Evolutionary conservation across 2,329 filamentous ascomycete genomes (phyloP).

Genomic region (Aspergillus chevalieri): DNA sequence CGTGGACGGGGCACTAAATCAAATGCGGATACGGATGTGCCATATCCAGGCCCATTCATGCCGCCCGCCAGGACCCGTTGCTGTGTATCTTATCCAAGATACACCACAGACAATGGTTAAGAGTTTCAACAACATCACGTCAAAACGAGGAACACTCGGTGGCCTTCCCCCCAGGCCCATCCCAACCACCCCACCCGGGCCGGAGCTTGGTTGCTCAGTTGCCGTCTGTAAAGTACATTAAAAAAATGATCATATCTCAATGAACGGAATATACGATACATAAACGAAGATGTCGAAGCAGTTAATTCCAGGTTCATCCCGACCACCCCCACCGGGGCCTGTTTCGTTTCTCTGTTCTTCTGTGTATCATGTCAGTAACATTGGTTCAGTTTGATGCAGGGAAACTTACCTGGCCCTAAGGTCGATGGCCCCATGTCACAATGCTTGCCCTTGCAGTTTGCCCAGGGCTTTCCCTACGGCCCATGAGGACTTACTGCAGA

Average conservation of each 20-base stretch:
- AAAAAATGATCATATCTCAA: no score
- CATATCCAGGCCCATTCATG: neutral
- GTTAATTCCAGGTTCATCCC: slow-evolving; percentile 6
- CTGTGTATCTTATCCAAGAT: neutral
- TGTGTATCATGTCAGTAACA: neutral
- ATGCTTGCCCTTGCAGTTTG: neutral
- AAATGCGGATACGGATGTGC: neutral
- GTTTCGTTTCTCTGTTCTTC: neutral
- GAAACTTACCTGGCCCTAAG: neutral
- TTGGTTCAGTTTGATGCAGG: neutral
- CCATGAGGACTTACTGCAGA: neutral
- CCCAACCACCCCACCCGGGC: neutral
- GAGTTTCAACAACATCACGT: no score
- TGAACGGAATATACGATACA: no score
- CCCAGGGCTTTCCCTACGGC: neutral
- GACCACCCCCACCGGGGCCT: slow-evolving; percentile 4
- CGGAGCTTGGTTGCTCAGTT: no score
- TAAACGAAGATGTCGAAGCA: no score
- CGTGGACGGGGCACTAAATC: neutral
- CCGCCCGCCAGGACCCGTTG: neutral
- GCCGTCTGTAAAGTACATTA: no score
- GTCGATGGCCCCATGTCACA: neutral
- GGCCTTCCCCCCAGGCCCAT: neutral
- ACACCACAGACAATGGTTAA: no score
- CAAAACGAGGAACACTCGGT: no score